Evolutionary conservation across 1,139 yeast genomes (phyloP).

Genomic region (Pichia sp.): DNA sequence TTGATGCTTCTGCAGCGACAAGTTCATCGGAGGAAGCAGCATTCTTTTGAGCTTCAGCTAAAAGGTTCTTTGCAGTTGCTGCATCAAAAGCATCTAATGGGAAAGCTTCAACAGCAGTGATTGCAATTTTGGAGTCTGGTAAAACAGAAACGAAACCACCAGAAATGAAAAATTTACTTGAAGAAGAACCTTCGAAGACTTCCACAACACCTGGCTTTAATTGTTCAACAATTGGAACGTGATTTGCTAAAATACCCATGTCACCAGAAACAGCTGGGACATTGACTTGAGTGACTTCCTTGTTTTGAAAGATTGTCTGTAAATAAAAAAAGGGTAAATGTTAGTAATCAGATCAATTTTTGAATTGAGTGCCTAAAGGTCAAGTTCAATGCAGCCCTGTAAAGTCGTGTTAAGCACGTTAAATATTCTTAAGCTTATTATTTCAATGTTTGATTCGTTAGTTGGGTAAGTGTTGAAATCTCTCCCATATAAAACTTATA

Average conservation of each 20-base stretch:
- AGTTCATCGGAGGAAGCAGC: constrained; percentile 76
- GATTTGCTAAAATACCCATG: constrained; percentile 95
- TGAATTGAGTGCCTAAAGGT: too few species aligned
- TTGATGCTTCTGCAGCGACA: constrained; percentile 89
- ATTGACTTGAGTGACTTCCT: constrained; percentile 77
- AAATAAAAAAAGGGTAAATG: constrained; percentile 4
- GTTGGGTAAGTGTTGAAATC: too few species aligned
- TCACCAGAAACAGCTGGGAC: constrained; percentile 95
- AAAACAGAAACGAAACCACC: constrained; percentile 98
- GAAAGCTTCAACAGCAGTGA: constrained; percentile 94
- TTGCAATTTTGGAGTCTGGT: constrained; percentile 86
- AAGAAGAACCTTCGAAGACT: constrained; percentile 72
- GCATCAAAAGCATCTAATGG: constrained; percentile 84
- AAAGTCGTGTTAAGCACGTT: neutral
- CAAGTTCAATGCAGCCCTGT: too few species aligned
- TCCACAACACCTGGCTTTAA: constrained; percentile 94
- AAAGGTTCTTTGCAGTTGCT: constrained; percentile 69
- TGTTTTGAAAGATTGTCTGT: constrained; percentile 35
- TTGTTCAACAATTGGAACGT: constrained; percentile 97
- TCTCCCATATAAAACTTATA: too few species aligned
- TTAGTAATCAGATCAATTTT: constrained; percentile 12
- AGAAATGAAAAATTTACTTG: constrained; percentile 78
- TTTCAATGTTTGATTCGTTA: too few species aligned
- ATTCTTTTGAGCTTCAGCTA: constrained; percentile 94
- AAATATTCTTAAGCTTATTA: too few species aligned